Evolutionary conservation across 257 asterid genomes (phyloP).

Genomic region (Solanum peruvianum): DNA sequence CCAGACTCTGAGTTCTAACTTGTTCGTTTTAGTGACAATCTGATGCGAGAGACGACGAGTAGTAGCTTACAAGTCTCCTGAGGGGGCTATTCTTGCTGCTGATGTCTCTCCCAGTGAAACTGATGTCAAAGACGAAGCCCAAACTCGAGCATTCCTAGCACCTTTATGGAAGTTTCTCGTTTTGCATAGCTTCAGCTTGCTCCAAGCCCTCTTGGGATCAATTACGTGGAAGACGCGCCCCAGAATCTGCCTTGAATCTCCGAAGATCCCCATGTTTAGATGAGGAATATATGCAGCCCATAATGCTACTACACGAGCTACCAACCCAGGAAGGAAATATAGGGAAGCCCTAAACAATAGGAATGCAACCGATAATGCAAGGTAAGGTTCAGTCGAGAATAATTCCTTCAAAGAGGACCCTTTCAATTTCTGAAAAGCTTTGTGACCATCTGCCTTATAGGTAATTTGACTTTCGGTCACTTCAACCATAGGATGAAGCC

Average conservation of each 20-base stretch:
- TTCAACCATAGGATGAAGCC: conserved; percentile 33
- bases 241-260: conserved; percentile 52
- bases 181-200: conserved; percentile 44
- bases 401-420: conserved; percentile 24
- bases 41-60: not conserved
- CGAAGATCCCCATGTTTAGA: conserved; percentile 41
- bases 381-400: conserved; percentile 29
- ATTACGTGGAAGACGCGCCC: conserved; percentile 44
- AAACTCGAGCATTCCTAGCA: conserved; percentile 64
- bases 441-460: not conserved
- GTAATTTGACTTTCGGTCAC: conserved; percentile 15
- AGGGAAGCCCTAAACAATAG: conserved; percentile 31
- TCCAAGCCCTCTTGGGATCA: conserved; percentile 54
- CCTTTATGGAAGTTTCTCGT: conserved; percentile 49
- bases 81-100: conserved; percentile 27
- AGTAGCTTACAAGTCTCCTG: conserved; percentile 14
- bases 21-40: not conserved
- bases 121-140: conserved; percentile 79
- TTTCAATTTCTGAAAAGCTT: conserved; percentile 5
- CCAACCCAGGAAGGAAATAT: conserved; percentile 30
- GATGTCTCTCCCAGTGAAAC: conserved; percentile 56
- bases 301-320: conserved; percentile 21
- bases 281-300: conserved; percentile 54
- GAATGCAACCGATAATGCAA: conserved; percentile 28
- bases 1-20: not conserved